phyloP scores from a whole-genome alignment of 2,329 filamentous ascomycete genomes.

The Ascocoryne sarcoides region DNA sequence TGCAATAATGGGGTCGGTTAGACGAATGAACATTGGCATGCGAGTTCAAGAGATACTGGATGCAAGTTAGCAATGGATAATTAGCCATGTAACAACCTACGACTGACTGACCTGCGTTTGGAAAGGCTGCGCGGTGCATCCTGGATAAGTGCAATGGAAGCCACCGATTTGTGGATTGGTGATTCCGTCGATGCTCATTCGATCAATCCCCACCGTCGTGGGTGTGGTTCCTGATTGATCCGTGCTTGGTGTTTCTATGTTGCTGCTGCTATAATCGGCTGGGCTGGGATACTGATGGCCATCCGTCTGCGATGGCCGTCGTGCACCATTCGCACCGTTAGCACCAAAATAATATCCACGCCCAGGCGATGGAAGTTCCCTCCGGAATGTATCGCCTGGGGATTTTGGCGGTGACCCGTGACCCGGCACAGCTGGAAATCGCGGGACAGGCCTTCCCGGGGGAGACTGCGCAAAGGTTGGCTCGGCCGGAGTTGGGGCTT shows the following conservation, averaged over 20 bases:
- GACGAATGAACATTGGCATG: constrained; percentile 66
- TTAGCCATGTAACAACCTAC: not conserved
- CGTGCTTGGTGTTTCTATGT: constrained; percentile 38
- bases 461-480: constrained; percentile 24
- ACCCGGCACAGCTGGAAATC: constrained; percentile 17
- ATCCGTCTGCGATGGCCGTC: constrained; percentile 22
- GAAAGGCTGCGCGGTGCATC: constrained; percentile 65
- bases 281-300: constrained; percentile 18
- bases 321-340: constrained; percentile 12
- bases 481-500: constrained; percentile 14
- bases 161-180: constrained; percentile 43
- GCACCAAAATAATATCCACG: constrained; percentile 13
- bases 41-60: constrained; percentile 62
- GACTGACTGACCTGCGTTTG: constrained; percentile 53
- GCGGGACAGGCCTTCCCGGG: constrained; percentile 16
- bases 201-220: constrained; percentile 37
- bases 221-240: constrained; percentile 38
- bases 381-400: constrained; percentile 29
- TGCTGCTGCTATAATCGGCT: constrained; percentile 24
- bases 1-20: constrained; percentile 56
- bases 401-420: constrained; percentile 26
- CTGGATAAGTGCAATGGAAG: constrained; percentile 51
- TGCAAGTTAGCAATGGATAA: constrained; percentile 5
- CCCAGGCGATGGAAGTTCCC: constrained; percentile 34
- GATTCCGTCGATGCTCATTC: constrained; percentile 51